Conservation (phyloP, 2,329 filamentous ascomycete species). For the Ophiocordyceps camponoti-leonardi region DNA sequence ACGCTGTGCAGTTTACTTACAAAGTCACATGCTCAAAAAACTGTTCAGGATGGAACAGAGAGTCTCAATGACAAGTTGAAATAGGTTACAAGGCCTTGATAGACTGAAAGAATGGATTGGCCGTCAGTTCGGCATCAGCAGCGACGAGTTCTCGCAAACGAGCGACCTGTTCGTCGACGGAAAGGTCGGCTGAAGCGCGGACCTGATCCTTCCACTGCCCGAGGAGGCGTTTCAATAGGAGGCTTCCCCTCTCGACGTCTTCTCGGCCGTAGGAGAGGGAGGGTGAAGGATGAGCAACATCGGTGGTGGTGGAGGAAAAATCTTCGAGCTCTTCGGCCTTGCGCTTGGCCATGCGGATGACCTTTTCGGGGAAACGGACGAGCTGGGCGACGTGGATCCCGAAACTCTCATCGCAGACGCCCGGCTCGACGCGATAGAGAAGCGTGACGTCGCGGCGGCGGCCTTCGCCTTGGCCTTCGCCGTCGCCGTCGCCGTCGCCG, state of each 20-base stretch:
- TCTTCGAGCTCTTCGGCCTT: conserved; percentile 98
- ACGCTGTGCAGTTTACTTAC: too few relatives aligned
- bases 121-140: conserved; percentile 46
- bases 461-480: conserved; percentile 31
- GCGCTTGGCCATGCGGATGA: conserved; percentile 96
- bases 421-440: conserved; percentile 89
- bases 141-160: conserved; percentile 66
- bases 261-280: conserved; percentile 53
- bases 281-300: conserved; percentile 20
- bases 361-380: conserved; percentile 90
- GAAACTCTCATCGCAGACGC: conserved; percentile 93
- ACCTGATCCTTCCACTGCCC: conserved; percentile 72
- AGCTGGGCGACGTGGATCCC: conserved; percentile 97
- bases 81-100: conserved; percentile 28
- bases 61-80: background rate
- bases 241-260: conserved; percentile 73
- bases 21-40: too few relatives aligned
- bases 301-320: conserved; percentile 66
- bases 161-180: conserved; percentile 58
- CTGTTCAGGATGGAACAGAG: background rate
- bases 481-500: conserved; percentile 22
- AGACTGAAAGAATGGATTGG: conserved; percentile 55
- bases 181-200: conserved; percentile 36
- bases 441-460: conserved; percentile 67
- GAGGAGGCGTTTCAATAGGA: conserved; percentile 67